These are phyloP conservation scores for Eimeria zaria DNA, from an alignment of 169 alveolate genomes.

Conservation along the genomic window DNA sequence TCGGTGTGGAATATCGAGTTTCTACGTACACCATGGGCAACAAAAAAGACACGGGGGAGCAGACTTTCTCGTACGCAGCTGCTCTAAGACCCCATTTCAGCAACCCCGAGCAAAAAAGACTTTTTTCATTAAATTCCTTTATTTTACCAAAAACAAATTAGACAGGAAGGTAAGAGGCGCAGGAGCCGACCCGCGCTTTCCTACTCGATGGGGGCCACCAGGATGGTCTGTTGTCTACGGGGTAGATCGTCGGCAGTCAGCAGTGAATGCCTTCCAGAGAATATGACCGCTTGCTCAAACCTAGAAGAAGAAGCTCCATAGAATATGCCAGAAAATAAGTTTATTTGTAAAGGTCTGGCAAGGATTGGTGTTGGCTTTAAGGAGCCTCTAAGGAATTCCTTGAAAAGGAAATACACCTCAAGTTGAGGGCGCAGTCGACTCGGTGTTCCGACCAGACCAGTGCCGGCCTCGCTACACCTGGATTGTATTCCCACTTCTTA, in stretches of 20 bases:
- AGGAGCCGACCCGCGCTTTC: neutral
- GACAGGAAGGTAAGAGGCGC: neutral
- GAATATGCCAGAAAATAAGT: neutral
- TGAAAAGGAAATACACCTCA: neutral
- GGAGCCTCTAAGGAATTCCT: neutral
- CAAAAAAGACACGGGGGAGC: neutral
- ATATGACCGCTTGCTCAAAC: neutral
- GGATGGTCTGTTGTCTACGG: neutral
- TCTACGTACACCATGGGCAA: neutral
- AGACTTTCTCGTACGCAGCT: neutral
- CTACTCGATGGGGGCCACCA: neutral
- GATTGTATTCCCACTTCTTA: neutral
- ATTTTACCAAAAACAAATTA: neutral
- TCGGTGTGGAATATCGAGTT: neutral
- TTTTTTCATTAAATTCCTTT: neutral
- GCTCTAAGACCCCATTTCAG: neutral
- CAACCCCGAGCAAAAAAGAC: neutral
- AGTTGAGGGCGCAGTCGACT: neutral
- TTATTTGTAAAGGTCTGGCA: neutral
- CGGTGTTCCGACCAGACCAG: slow-evolving; percentile 5
- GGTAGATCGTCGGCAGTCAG: neutral
- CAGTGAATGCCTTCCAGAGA: neutral
- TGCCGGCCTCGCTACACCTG: neutral
- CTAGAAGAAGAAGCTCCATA: neutral
- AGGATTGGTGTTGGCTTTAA: neutral